These are phyloP conservation scores for Russula virescens DNA, from an alignment of 768 basidiomycete genomes.

Conservation along the genomic window DNA sequence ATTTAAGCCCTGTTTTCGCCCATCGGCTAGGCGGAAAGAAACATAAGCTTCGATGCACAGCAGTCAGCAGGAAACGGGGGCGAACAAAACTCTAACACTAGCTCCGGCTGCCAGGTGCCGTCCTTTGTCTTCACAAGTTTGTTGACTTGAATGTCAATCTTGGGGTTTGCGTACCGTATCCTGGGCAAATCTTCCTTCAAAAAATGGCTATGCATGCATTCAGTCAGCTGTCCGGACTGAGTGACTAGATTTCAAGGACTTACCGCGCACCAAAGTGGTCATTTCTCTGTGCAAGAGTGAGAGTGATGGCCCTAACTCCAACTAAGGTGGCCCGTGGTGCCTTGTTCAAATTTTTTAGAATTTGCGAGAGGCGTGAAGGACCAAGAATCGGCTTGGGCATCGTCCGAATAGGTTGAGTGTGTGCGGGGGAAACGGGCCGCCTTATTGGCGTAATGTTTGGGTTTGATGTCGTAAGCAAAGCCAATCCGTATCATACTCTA, in stretches of 20 bases:
- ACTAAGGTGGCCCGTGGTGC: slow-evolving; percentile 46
- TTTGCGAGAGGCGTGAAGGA: slow-evolving; percentile 49
- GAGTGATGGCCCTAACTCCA: slow-evolving; percentile 45
- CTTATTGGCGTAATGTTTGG: background rate
- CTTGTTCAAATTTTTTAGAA: slow-evolving; percentile 47
- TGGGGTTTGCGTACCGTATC: slow-evolving; percentile 72
- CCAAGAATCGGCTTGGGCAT: slow-evolving; percentile 31
- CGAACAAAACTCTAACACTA: slow-evolving; percentile 61
- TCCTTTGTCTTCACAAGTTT: slow-evolving; percentile 47
- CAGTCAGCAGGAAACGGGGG: slow-evolving; percentile 20
- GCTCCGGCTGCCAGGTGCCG: slow-evolving; percentile 55
- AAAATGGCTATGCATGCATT: slow-evolving; percentile 51
- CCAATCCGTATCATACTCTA: no score
- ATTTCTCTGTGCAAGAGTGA: slow-evolving; percentile 55
- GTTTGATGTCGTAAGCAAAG: background rate
- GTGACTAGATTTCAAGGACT: slow-evolving; percentile 21
- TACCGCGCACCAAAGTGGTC: slow-evolving; percentile 75
- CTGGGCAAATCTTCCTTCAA: slow-evolving; percentile 72
- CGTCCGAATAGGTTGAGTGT: background rate
- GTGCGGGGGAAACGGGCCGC: background rate
- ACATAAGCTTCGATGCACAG: background rate
- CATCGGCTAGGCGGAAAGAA: slow-evolving; percentile 39
- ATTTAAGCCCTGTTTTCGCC: slow-evolving; percentile 42
- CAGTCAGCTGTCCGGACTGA: background rate
- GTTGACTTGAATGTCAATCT: slow-evolving; percentile 53